Percentiles rank a stretch among this genome's conserved stretches.
These are phyloP conservation scores for Hepatocystis sp. DNA, from an alignment of 169 alveolate species.

Conservation along the genomic window DNA sequence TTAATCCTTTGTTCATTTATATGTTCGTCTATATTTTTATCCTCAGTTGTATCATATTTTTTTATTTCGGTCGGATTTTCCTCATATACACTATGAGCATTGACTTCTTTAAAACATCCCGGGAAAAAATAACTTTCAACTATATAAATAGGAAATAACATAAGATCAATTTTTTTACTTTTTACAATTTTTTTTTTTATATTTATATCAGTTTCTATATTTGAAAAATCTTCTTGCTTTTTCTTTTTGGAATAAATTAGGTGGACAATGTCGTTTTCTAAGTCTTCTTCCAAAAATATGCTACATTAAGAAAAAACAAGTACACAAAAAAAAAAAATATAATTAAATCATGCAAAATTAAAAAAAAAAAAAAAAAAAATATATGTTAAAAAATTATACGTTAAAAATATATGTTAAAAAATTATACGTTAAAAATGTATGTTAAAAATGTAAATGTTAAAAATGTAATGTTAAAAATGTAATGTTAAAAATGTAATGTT, in stretches of 20 bases:
- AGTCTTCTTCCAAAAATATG: slow-evolving; percentile 18
- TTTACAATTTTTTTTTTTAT: slow-evolving; percentile 57
- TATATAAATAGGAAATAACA: slow-evolving; percentile 26
- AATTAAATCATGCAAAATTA: too few relatives aligned
- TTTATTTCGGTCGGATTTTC: neutral
- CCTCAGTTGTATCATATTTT: neutral
- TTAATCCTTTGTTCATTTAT: neutral
- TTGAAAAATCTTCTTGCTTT: slow-evolving; percentile 1
- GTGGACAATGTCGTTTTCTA: slow-evolving; percentile 33
- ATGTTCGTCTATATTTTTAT: too few relatives aligned
- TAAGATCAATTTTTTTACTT: slow-evolving; percentile 32
- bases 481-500: too few relatives aligned
- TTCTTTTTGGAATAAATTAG: slow-evolving; percentile 39
- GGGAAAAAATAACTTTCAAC: slow-evolving; percentile 67
- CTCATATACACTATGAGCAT: slow-evolving; percentile 31
- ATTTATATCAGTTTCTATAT: slow-evolving; percentile 11
- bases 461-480: too few relatives aligned
- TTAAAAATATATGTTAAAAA: too few relatives aligned
- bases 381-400: too few relatives aligned
- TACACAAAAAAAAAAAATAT: too few relatives aligned
- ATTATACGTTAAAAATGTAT: too few relatives aligned
- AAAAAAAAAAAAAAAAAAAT: too few relatives aligned
- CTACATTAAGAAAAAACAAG: slow-evolving; percentile 7
- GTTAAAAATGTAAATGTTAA: too few relatives aligned
- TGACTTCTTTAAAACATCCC: slow-evolving; percentile 17